Conservation (phyloP, 1,284 basidiomycete genomes). For the Apiotrichum gamsii region DNA sequence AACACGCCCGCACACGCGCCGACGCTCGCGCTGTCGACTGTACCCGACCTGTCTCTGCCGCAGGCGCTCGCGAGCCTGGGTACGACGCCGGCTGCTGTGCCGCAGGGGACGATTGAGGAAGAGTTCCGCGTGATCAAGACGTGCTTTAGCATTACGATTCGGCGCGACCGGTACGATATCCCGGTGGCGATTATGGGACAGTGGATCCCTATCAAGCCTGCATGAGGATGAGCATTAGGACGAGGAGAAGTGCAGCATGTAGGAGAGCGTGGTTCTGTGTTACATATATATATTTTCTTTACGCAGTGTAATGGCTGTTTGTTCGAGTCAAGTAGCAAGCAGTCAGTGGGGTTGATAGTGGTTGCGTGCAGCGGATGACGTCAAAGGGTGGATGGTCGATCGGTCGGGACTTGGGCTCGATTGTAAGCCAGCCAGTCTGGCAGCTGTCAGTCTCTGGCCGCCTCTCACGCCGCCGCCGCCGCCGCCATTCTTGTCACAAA, state of each 20-base stretch:
- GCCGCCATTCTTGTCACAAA: no score
- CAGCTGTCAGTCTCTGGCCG: no score
- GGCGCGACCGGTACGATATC: conserved; percentile 71
- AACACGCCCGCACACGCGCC: conserved; percentile 18
- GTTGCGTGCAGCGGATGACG: no score
- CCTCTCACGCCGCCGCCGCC: no score
- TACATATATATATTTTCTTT: no score
- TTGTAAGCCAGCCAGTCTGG: no score
- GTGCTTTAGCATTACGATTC: conserved; percentile 92
- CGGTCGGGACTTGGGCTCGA: no score
- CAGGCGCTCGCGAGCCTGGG: conserved; percentile 11
- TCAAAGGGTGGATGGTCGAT: no score
- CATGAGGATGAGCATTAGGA: conserved; percentile 22
- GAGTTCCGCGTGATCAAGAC: conserved; percentile 72
- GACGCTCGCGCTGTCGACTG: conserved; percentile 4
- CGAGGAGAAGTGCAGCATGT: no score
- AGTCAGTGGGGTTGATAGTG: no score
- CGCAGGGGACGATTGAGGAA: conserved; percentile 48
- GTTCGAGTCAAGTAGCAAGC: background rate
- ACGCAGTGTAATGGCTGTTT: background rate
- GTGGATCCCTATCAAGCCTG: conserved; percentile 28
- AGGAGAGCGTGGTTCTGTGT: no score
- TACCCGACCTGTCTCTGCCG: conserved; percentile 24
- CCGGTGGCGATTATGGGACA: conserved; percentile 80
- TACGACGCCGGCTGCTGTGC: background rate